Evolutionary conservation across 129 eudicot genomes (phyloP).

Genomic region (Flaveria sonorensis): DNA sequence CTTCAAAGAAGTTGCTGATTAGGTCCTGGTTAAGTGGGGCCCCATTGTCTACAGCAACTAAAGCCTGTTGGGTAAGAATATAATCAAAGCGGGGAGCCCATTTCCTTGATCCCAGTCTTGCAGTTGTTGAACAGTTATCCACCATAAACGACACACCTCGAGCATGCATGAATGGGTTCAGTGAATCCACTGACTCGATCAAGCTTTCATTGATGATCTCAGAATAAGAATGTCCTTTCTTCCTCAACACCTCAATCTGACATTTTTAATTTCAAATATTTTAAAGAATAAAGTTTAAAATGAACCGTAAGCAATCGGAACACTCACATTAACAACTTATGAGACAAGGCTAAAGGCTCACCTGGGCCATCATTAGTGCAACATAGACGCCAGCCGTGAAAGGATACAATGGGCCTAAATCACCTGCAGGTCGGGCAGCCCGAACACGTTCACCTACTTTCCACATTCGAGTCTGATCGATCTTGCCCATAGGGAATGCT

Average conservation of each 20-base stretch:
- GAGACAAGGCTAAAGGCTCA: constrained; percentile 25
- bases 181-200: constrained; percentile 90
- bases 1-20: constrained; percentile 88
- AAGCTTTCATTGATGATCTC: constrained; percentile 96
- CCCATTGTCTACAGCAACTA: constrained; percentile 81
- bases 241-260: constrained; percentile 92
- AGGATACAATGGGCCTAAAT: constrained; percentile 88
- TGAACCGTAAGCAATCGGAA: neutral
- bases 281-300: neutral
- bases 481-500: constrained; percentile 98
- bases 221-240: constrained; percentile 96
- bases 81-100: constrained; percentile 99
- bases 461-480: constrained; percentile 98
- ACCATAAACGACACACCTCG: constrained; percentile 99
- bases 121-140: constrained; percentile 96
- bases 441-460: constrained; percentile 90
- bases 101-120: constrained; percentile 90
- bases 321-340: neutral
- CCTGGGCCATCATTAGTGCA: constrained; percentile 99
- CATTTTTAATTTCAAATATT: neutral
- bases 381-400: constrained; percentile 98
- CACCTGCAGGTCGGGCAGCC: constrained; percentile 78
- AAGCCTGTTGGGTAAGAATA: constrained; percentile 87
- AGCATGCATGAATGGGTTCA: constrained; percentile 99
- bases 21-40: constrained; percentile 75